phyloP scores from a whole-genome alignment of 2,329 filamentous ascomycete genomes.

The Conoideocrella luteorostrata region DNA sequence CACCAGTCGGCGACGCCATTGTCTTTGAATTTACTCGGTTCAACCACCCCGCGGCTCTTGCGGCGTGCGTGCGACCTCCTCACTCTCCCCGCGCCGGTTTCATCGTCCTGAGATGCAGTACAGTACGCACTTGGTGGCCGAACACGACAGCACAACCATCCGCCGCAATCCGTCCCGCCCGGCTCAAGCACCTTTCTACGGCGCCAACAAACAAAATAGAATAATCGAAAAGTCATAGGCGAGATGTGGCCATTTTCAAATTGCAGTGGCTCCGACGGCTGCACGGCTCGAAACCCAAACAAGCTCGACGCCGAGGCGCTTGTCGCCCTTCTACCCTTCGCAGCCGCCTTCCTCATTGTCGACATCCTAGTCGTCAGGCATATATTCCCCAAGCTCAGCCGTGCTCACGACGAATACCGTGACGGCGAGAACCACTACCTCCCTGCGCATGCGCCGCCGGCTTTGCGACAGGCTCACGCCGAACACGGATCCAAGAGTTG shows the following conservation, averaged over 20 bases:
- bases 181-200: background rate
- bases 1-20: no score
- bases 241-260: constrained; percentile 37
- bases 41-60: no score
- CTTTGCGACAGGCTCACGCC: constrained; percentile 51
- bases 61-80: no score
- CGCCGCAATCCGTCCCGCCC: background rate
- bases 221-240: background rate
- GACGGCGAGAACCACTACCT: constrained; percentile 57
- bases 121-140: no score
- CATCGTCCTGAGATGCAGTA: no score
- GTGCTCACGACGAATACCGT: constrained; percentile 35
- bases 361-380: constrained; percentile 57
- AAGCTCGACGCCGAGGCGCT: constrained; percentile 39
- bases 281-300: constrained; percentile 38
- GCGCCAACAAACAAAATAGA: background rate
- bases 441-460: constrained; percentile 54
- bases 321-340: constrained; percentile 62
- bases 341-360: constrained; percentile 61
- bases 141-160: no score
- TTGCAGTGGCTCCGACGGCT: constrained; percentile 52
- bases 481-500: constrained; percentile 49
- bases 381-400: constrained; percentile 67
- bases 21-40: no score
- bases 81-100: no score